Evolutionary conservation across 2,329 filamentous ascomycete species (phyloP).

Genomic region (Torrubiella hemipterigena): DNA sequence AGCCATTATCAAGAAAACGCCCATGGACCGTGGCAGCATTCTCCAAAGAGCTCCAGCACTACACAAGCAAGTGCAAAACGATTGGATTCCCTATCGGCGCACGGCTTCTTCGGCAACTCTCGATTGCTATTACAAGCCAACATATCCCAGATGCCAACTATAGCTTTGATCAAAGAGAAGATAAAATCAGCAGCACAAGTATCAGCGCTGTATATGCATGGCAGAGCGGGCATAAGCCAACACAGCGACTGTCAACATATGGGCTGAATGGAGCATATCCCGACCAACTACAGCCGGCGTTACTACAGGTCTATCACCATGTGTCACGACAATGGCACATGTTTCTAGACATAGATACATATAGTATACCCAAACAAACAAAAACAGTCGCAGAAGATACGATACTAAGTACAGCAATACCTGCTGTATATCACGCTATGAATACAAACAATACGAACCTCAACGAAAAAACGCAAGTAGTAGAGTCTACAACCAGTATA

Average conservation of each 20-base stretch:
- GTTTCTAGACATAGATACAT: background rate
- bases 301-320: background rate
- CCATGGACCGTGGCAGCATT: background rate
- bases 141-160: background rate
- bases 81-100: background rate
- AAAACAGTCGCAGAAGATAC: too few relatives aligned
- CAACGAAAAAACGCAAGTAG: too few relatives aligned
- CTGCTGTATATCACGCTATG: too few relatives aligned
- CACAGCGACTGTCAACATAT: background rate
- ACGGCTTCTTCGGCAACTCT: background rate
- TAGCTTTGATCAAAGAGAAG: background rate
- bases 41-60: background rate
- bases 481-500: too few relatives aligned
- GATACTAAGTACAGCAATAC: too few relatives aligned
- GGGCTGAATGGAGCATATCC: background rate
- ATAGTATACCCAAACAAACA: too few relatives aligned
- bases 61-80: background rate
- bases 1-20: background rate
- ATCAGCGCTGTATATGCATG: background rate
- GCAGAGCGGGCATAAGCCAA: background rate
- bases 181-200: background rate
- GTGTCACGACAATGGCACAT: background rate
- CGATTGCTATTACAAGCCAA: background rate
- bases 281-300: background rate
- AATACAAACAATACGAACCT: too few relatives aligned